Evolutionary conservation across 2,329 filamentous ascomycete genomes (phyloP), one percentile per base, ranked within the genome.

Genomic region (Fusarium cicatricum): DNA sequence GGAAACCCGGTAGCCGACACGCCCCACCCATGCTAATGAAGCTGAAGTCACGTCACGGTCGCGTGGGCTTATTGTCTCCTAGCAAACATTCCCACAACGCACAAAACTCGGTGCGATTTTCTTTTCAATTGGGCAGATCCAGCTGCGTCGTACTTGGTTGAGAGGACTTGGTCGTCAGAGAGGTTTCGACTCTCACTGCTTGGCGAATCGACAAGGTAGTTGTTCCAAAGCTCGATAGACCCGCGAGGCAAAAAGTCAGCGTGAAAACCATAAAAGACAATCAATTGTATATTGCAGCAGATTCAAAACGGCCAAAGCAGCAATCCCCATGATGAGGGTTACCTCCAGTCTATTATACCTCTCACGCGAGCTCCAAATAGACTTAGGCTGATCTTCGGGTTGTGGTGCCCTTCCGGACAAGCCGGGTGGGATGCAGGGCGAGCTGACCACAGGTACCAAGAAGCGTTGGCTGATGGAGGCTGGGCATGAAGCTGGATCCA

Each of bases 401-500:
- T 52, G 36, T 45, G 49, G 60, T 41, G 49, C 46, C 43, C 42
- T 55, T 56, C 60, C 64, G 64, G 64, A 53, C 58, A 44, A 56
- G 50, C 64, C 64, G 64, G 64, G 46, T 40, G 41, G 47, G 31
- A 52, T 53, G 64, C 55, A 65, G 56, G 64, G 58, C 42, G 52
- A 55, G 45, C 53, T 55, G 59, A 62, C 50, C 58, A 65, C 63
- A 31, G 28, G 28, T 9, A 31, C 28, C 28, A 31, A 31, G 5
- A 38, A 49, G 51, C 52, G 57, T n/a, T 62, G 60, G 57, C 55
- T 49, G 44, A 49, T 55, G 44, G 60, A 52, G 62, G 67, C 55
- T 62, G 52, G 53, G 41, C 52, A 49, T 56, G 38, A 53, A 44
- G 31, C 23, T 12, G 28, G 21, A 34, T 48, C 23, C 23, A 23